Conservation (phyloP, 495 filamentous ascomycete genomes). For the Lasiosphaeria ovina region DNA sequence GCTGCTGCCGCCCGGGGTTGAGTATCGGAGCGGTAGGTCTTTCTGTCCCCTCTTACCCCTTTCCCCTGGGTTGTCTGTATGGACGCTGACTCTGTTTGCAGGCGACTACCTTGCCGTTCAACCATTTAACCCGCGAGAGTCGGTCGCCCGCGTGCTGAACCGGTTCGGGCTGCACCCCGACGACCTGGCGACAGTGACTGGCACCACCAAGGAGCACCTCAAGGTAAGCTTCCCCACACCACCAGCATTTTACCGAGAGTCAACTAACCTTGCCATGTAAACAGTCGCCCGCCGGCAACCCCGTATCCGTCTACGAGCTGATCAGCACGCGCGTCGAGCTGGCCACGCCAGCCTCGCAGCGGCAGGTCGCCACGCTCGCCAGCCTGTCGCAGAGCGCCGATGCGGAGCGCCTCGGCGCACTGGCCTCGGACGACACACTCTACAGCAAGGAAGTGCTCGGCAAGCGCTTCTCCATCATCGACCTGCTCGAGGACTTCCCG, state of each 20-base stretch:
- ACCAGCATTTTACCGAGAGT: background rate
- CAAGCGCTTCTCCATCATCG: constrained; percentile 57
- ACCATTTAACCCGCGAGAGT: constrained; percentile 57
- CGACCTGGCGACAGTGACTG: constrained; percentile 29
- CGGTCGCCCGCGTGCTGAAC: constrained; percentile 42
- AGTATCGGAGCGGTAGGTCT: constrained; percentile 52
- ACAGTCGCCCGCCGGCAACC: constrained; percentile 49
- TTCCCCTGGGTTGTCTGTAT: background rate
- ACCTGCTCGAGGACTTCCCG: constrained; percentile 56
- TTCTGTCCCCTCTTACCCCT: background rate
- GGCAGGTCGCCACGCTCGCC: constrained; percentile 28
- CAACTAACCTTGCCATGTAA: constrained; percentile 14
- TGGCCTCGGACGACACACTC: constrained; percentile 18
- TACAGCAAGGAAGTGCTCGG: constrained; percentile 27
- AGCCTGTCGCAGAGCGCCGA: constrained; percentile 20
- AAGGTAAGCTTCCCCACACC: constrained; percentile 15
- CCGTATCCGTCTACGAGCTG: constrained; percentile 55
- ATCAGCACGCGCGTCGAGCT: constrained; percentile 64
- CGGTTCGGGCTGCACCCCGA: constrained; percentile 52
- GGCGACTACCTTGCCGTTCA: constrained; percentile 63
- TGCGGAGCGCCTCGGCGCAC: constrained; percentile 13
- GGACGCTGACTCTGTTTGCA: background rate
- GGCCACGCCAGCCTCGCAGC: constrained; percentile 55
- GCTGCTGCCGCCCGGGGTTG: constrained; percentile 56
- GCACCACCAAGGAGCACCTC: constrained; percentile 29